Evolutionary conservation across 2,329 filamentous ascomycete species (phyloP), one percentile per base, ranked within the genome.

Genomic region (Ilyonectria robusta): DNA sequence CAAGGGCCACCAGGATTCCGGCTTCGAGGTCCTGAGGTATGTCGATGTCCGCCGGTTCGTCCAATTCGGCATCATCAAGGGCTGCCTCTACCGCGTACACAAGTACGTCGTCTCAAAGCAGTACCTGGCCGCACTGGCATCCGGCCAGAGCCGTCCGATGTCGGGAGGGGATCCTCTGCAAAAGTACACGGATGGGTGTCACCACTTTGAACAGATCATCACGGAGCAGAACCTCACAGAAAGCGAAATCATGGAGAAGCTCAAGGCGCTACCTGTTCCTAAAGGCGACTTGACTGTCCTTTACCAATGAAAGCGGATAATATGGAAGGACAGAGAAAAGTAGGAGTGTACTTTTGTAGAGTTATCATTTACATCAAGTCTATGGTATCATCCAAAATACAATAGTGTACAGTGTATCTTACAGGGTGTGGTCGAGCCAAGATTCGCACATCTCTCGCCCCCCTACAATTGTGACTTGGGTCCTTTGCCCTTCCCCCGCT

Each of bases 31-130:
- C 44, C 86, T 98, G 9, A 85, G 87, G 13, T 91, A 92, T 76
- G 90, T 99, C 64, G 96, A 99, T 79, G 90, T 98, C 62, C 90
- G 96, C 13, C 91, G 96, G 31, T 91, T 99, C 70, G 94, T 98
- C 70, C 97, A 97, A 66, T 99, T 98, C 76, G 96, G 95, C 64
- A 88, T 98, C 66, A 97, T 98, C 79, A 98, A 98, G 82, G 95
- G 95, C 17, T 93, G 97, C 72, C 83, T 99, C 26, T 98, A 98
- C 80, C 90, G 96, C 37, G 92, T 98, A 46, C 94, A 98, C 82
- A 97, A 96, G 79, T 97, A 97, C 78, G 93, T 94, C 31, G 89
- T 97, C 1, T 90, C 87, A 4, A 89, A 89, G 75, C 87, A 89
- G 77, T 89, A 90, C 72, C 80, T 92, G 23, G 84, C 86, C 8